phyloP scores from a whole-genome alignment of 768 basidiomycete species.

The Asterophora lycoperdoides region DNA sequence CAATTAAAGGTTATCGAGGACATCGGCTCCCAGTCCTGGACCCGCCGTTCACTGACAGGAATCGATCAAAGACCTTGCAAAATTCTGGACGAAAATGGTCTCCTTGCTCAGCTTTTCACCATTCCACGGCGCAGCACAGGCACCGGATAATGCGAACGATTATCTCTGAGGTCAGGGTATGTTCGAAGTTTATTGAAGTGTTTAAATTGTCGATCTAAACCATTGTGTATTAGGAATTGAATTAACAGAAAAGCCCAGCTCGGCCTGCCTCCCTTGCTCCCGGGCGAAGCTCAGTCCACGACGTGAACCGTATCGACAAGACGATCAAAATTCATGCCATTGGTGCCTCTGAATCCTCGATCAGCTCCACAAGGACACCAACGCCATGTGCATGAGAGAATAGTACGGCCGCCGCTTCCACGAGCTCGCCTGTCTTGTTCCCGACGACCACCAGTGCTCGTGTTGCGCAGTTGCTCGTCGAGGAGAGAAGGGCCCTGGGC shows the following conservation, averaged over 20 bases:
- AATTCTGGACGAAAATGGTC: slow-evolving; percentile 93
- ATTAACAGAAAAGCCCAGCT: slow-evolving; percentile 92
- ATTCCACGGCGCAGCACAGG: slow-evolving; percentile 90
- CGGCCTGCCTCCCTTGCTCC: slow-evolving; percentile 92
- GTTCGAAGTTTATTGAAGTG: background rate
- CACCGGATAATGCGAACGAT: slow-evolving; percentile 94
- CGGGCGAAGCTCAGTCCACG: slow-evolving; percentile 99
- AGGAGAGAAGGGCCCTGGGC: slow-evolving; percentile 80
- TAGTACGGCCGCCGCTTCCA: slow-evolving; percentile 99
- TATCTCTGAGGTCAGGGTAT: slow-evolving; percentile 88
- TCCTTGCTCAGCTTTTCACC: slow-evolving; percentile 86
- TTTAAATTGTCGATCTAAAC: slow-evolving; percentile 8
- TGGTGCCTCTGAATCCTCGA: slow-evolving; percentile 94
- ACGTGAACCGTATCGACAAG: slow-evolving; percentile 93
- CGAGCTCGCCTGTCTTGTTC: slow-evolving; percentile 87
- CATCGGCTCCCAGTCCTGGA: slow-evolving; percentile 75
- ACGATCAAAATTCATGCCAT: slow-evolving; percentile 99
- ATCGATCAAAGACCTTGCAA: slow-evolving; percentile 80
- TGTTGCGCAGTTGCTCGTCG: slow-evolving; percentile 78
- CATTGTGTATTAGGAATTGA: slow-evolving; percentile 57
- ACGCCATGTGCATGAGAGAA: slow-evolving; percentile 96
- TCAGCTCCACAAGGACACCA: slow-evolving; percentile 99
- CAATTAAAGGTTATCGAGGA: slow-evolving; percentile 82
- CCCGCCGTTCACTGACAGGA: slow-evolving; percentile 80
- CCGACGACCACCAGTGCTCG: slow-evolving; percentile 94